Conservation (phyloP, 2,329 filamentous ascomycete species). For the Penicillium sp. region DNA sequence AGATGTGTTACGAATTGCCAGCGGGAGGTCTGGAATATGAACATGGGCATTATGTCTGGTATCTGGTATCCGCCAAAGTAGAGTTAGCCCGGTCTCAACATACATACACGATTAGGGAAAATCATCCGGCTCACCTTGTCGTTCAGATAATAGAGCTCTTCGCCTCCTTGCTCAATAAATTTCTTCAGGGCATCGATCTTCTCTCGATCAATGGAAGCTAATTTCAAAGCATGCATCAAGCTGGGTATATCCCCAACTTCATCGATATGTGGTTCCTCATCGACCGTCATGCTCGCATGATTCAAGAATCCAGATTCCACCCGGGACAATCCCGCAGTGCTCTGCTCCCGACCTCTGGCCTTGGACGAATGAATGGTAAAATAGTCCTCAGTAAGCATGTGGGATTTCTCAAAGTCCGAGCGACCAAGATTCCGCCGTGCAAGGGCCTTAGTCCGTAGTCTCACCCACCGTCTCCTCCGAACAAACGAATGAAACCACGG, state of each 20-base stretch:
- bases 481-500: conserved; percentile 96
- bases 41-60: conserved; percentile 78
- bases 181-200: conserved; percentile 80
- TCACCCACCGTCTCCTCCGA: conserved; percentile 81
- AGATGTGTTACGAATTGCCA: conserved; percentile 71
- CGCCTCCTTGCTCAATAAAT: conserved; percentile 73
- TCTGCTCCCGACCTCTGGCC: conserved; percentile 43
- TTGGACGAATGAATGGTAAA: conserved; percentile 69
- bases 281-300: conserved; percentile 43
- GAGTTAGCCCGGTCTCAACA: not conserved
- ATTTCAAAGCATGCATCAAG: conserved; percentile 66
- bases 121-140: conserved; percentile 49
- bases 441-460: conserved; percentile 66
- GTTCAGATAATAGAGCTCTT: conserved; percentile 73
- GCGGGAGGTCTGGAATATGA: conserved; percentile 86
- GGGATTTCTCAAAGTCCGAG: conserved; percentile 46
- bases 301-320: conserved; percentile 31
- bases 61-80: conserved; percentile 49
- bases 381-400: conserved; percentile 73
- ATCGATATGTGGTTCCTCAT: conserved; percentile 47
- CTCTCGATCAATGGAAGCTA: conserved; percentile 79
- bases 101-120: not conserved
- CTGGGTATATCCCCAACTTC: conserved; percentile 65
- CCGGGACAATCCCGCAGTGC: conserved; percentile 34
- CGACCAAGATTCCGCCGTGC: conserved; percentile 28